Evolutionary conservation across 306 rosid genomes (phyloP).

Genomic region (barrel medic (Medicago truncatula)): DNA sequence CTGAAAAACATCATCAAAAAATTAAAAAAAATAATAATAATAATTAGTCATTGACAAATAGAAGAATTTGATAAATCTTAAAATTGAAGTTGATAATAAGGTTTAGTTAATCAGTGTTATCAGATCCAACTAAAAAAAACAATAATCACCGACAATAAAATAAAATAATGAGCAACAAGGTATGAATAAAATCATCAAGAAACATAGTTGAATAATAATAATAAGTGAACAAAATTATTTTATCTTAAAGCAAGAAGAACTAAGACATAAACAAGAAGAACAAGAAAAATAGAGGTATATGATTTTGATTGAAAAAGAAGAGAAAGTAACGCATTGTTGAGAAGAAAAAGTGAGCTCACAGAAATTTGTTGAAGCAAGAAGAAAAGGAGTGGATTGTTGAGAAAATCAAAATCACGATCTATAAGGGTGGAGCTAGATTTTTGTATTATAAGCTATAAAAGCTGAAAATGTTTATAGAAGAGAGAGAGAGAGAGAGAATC

Average conservation of each 20-base stretch:
- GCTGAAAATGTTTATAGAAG: conserved; percentile 35
- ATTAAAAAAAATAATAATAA: conserved; percentile 24
- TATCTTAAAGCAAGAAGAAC: neutral
- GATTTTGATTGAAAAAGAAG: neutral
- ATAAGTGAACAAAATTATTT: conserved; percentile 16
- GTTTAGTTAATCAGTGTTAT: conserved; percentile 12
- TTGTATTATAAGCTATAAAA: conserved; percentile 30
- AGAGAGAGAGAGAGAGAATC: conserved; percentile 37
- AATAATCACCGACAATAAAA: conserved; percentile 35
- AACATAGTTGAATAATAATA: conserved; percentile 32
- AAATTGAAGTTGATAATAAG: conserved; percentile 36
- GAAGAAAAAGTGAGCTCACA: conserved; percentile 29
- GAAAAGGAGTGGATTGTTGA: neutral
- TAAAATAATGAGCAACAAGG: neutral
- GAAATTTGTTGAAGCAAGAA: neutral
- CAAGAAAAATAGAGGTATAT: neutral
- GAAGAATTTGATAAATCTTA: neutral
- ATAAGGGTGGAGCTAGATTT: conserved; percentile 32
- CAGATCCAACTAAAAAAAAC: conserved; percentile 57
- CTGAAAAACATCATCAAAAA: conserved; percentile 34
- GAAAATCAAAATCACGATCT: conserved; percentile 48
- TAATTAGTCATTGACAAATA: conserved; percentile 32
- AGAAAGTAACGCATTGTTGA: conserved; percentile 29
- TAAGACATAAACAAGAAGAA: too few relatives aligned
- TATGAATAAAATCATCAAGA: conserved; percentile 22